Evolutionary conservation across 2,329 filamentous ascomycete species (phyloP).

Genomic region (Ophiocordyceps robertsii): DNA sequence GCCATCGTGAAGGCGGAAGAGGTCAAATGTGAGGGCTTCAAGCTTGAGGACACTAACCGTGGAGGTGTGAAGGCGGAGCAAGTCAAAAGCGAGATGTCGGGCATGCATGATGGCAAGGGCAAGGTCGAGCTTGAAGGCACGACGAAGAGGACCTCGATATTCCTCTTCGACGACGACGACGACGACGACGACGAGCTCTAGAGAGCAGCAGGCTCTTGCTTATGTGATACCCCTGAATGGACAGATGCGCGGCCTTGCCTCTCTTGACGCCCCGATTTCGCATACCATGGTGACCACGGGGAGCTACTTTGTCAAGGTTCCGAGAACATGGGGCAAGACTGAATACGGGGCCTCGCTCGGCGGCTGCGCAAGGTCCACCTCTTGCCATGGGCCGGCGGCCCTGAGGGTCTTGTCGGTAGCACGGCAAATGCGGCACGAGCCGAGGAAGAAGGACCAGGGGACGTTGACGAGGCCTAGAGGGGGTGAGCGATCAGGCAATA

Average conservation of each 20-base stretch:
- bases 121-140: constrained; percentile 7
- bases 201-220: neutral
- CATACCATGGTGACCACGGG: no score
- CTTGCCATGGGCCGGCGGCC: constrained; percentile 35
- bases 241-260: neutral
- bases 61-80: constrained; percentile 6
- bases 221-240: constrained; percentile 10
- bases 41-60: constrained; percentile 3
- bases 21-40: neutral
- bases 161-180: constrained; percentile 23
- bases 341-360: constrained; percentile 26
- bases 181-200: constrained; percentile 19
- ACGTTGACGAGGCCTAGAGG: constrained; percentile 33
- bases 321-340: constrained; percentile 34
- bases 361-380: constrained; percentile 31
- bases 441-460: constrained; percentile 37
- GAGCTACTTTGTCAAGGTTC: constrained; percentile 35
- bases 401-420: constrained; percentile 32
- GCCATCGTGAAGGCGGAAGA: constrained; percentile 6
- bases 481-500: neutral
- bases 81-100: neutral
- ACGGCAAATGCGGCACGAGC: constrained; percentile 37
- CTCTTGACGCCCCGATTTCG: neutral
- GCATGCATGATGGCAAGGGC: neutral
- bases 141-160: constrained; percentile 19